Evolutionary conservation across 208 protist genomes (phyloP).

Genomic region (Blechomonas ayalai): DNA sequence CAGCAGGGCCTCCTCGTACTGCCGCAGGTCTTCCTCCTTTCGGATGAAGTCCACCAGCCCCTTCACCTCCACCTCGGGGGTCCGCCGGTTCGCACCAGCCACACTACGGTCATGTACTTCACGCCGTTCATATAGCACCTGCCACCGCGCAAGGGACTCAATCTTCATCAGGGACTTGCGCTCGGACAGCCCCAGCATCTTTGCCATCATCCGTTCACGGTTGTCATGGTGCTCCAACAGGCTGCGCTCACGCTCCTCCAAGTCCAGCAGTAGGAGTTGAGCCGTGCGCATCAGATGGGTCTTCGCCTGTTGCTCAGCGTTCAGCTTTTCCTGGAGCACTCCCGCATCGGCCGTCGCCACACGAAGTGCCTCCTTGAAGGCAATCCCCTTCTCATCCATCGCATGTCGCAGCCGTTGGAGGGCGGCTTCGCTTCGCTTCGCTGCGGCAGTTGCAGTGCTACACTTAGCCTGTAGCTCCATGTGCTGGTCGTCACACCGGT

Average conservation of each 20-base stretch:
- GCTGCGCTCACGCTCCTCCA: constrained; percentile 33
- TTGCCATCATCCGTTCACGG: constrained; percentile 13
- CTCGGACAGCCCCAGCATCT: constrained; percentile 23
- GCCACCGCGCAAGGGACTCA: constrained; percentile 18
- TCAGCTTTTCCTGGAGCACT: too few relatives aligned
- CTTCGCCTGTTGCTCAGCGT: neutral
- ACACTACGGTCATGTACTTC: constrained; percentile 10
- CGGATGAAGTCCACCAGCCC: constrained; percentile 11
- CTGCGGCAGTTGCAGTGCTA: constrained; percentile 14
- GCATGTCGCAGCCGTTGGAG: neutral
- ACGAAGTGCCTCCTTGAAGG: neutral
- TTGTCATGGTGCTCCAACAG: constrained; percentile 30
- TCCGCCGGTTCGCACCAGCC: constrained; percentile 1
- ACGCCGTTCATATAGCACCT: constrained; percentile 24
- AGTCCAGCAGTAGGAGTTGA: constrained; percentile 7
- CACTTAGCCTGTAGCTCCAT: constrained; percentile 19
- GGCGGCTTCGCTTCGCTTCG: neutral
- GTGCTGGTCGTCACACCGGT: constrained; percentile 4
- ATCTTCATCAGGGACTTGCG: constrained; percentile 17
- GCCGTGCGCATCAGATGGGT: neutral
- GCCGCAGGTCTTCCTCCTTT: constrained; percentile 23
- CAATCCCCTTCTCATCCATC: neutral
- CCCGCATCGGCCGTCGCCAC: too few relatives aligned
- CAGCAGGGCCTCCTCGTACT: constrained; percentile 19
- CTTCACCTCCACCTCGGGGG: constrained; percentile 11